A percentile compares a stretch with the other conserved stretches of the same genome.
Conservation (phyloP, 2,329 filamentous ascomycete species). For the Grosmannia penicillata region DNA sequence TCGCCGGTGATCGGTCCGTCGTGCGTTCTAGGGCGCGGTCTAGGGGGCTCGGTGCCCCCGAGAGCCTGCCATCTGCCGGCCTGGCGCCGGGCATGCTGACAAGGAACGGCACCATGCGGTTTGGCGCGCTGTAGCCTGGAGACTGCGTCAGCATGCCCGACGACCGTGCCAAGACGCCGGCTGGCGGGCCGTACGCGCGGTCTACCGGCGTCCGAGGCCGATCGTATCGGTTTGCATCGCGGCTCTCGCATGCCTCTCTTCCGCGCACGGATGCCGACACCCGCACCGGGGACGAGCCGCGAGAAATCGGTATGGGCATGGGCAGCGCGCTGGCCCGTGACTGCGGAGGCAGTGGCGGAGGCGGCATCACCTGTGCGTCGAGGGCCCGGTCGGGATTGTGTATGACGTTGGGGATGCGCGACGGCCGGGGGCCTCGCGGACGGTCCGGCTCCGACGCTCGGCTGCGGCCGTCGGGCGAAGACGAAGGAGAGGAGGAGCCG, state of each 20-base stretch:
- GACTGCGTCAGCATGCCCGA: constrained; percentile 4
- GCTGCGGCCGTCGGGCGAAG: constrained; percentile 13
- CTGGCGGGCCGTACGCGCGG: too few species aligned
- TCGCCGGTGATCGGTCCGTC: constrained; percentile 21
- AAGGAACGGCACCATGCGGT: constrained; percentile 3
- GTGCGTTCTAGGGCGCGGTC: neutral
- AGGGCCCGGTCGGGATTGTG: constrained; percentile 7
- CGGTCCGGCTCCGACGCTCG: constrained; percentile 5
- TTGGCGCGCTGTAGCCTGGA: neutral
- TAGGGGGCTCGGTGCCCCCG: neutral
- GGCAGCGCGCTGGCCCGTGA: constrained; percentile 1
- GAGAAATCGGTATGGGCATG: constrained; percentile 3
- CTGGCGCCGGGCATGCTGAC: constrained; percentile 1
- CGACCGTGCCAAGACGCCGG: too few species aligned
- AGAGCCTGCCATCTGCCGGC: neutral
- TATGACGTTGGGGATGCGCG: constrained; percentile 16
- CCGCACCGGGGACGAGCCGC: neutral
- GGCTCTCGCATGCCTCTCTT: neutral
- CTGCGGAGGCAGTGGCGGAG: neutral
- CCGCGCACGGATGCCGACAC: neutral
- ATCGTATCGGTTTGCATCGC: too few species aligned
- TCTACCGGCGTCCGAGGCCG: neutral
- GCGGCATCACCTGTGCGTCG: neutral
- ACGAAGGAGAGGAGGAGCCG: constrained; percentile 15
- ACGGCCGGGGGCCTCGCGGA: constrained; percentile 11